phyloP scores from a whole-genome alignment of 441 rosid species.

The Mallotus japonicus region DNA sequence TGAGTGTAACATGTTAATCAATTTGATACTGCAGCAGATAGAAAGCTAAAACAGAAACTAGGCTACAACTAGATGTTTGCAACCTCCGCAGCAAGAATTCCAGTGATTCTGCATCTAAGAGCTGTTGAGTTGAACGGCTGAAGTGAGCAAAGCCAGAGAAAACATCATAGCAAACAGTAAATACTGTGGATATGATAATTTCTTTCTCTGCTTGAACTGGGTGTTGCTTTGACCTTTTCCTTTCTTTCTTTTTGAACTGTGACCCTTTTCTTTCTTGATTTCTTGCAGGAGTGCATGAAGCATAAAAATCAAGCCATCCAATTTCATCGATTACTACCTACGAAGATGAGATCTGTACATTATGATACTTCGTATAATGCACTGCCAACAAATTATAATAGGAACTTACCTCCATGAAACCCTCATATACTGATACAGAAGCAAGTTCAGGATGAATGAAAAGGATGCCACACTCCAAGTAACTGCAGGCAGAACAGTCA shows the following conservation, averaged over 20 bases:
- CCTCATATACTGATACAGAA: slow-evolving; percentile 48
- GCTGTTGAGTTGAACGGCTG: slow-evolving; percentile 53
- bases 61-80: slow-evolving; percentile 10
- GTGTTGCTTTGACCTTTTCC: slow-evolving; percentile 50
- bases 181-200: slow-evolving; percentile 51
- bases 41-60: slow-evolving; percentile 1
- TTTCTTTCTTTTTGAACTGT: slow-evolving; percentile 31
- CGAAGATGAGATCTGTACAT: slow-evolving; percentile 15
- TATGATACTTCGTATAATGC: slow-evolving; percentile 11
- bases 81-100: slow-evolving; percentile 63
- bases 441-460: slow-evolving; percentile 59
- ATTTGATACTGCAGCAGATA: not conserved
- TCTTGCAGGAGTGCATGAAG: slow-evolving; percentile 25
- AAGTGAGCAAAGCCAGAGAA: slow-evolving; percentile 75
- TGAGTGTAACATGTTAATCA: slow-evolving; percentile 20
- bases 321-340: slow-evolving; percentile 66
- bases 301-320: slow-evolving; percentile 71
- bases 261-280: slow-evolving; percentile 46
- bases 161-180: slow-evolving; percentile 66
- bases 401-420: slow-evolving; percentile 58
- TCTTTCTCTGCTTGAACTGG: slow-evolving; percentile 68
- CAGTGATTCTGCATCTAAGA: slow-evolving; percentile 47
- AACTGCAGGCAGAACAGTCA: slow-evolving; percentile 39
- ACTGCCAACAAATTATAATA: slow-evolving; percentile 17
- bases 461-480: slow-evolving; percentile 66